These are phyloP conservation scores for Suillus placidus DNA, from an alignment of 768 basidiomycete species.

Conservation along the genomic window DNA sequence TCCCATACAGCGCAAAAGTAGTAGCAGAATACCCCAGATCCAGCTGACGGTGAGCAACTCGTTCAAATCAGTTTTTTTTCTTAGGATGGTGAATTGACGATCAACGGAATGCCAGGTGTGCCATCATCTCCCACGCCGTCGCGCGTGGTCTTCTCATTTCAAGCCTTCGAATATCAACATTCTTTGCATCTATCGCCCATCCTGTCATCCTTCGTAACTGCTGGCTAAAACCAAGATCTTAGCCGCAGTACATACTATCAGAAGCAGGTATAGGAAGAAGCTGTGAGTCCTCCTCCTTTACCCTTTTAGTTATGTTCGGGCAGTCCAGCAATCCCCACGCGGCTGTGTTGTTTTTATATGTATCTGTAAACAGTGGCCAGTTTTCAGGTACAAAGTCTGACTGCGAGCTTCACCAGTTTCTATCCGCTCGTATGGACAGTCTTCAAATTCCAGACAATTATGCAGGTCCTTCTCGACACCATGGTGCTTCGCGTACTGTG, in stretches of 20 bases:
- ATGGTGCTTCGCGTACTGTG: slow-evolving; percentile 50
- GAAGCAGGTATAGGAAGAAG: not conserved
- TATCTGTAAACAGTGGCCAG: slow-evolving; percentile 16
- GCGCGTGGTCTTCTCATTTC: slow-evolving; percentile 21
- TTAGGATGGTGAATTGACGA: not conserved
- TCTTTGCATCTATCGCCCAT: slow-evolving; percentile 16
- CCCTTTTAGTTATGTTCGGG: slow-evolving; percentile 20
- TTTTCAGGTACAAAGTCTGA: slow-evolving; percentile 11
- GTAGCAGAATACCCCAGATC: not conserved
- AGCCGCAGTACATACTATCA: slow-evolving; percentile 4
- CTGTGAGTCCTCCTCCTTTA: slow-evolving; percentile 20
- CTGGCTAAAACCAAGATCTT: slow-evolving; percentile 5
- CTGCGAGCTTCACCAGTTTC: slow-evolving; percentile 10
- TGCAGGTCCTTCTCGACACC: slow-evolving; percentile 48
- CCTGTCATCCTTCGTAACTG: slow-evolving; percentile 2
- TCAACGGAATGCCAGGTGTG: slow-evolving; percentile 14
- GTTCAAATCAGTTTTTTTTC: not conserved
- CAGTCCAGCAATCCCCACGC: slow-evolving; percentile 21
- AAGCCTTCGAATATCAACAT: slow-evolving; percentile 18
- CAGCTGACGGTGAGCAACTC: slow-evolving; percentile 3
- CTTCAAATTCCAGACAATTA: slow-evolving; percentile 50
- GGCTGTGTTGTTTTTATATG: slow-evolving; percentile 27
- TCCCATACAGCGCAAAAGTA: not conserved
- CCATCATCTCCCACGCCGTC: slow-evolving; percentile 34
- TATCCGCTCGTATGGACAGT: slow-evolving; percentile 27